phyloP scores from a whole-genome alignment of 106 monocot genomes.

The Dendrobium officinale region DNA sequence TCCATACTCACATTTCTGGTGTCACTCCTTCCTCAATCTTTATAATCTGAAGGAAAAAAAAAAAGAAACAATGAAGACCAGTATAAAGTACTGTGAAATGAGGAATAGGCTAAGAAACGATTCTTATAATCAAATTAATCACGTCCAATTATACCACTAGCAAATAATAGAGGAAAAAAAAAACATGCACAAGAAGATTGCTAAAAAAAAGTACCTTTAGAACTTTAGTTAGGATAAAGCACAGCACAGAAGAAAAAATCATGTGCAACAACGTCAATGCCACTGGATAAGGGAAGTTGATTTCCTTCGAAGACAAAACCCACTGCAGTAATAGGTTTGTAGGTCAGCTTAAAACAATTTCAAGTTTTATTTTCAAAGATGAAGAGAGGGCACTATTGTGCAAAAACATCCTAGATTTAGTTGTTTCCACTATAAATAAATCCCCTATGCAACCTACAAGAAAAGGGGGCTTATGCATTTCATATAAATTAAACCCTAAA shows the following conservation, averaged over 20 bases:
- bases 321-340: constrained; percentile 44
- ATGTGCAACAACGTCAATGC: constrained; percentile 89
- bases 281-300: constrained; percentile 95
- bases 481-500: neutral
- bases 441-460: neutral
- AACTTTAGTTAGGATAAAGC: constrained; percentile 66
- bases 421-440: neutral
- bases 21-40: constrained; percentile 85
- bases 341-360: constrained; percentile 10
- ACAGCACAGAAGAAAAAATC: constrained; percentile 87
- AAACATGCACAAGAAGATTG: neutral
- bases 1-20: constrained; percentile 71
- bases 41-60: constrained; percentile 53
- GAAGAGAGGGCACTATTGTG: neutral
- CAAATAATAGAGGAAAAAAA: constrained; percentile 13
- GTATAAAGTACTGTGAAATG: neutral
- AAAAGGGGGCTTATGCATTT: neutral
- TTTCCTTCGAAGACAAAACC: constrained; percentile 89
- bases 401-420: neutral
- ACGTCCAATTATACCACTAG: neutral
- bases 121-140: neutral
- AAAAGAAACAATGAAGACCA: neutral
- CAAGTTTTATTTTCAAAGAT: neutral
- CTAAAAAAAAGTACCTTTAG: constrained; percentile 62
- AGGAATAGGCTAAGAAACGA: neutral